phyloP scores from a whole-genome alignment of 192 early-diverging fungal genomes.

The Coemansia sp. region DNA sequence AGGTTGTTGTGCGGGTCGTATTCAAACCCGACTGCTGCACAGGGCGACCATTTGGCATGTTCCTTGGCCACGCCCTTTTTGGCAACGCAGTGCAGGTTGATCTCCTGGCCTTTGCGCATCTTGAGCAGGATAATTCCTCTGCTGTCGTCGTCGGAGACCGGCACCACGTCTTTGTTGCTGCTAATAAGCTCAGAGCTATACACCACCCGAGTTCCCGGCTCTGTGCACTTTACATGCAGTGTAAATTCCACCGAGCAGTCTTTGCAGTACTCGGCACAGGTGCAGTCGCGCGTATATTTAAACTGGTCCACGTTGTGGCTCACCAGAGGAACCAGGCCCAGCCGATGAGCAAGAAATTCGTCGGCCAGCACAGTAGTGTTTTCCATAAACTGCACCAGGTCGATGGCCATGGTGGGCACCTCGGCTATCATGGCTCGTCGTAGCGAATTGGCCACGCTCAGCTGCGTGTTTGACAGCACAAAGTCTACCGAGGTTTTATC shows the following conservation, averaged over 20 bases:
- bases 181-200: conserved; percentile 80
- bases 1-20: conserved; percentile 97
- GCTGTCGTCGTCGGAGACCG: conserved; percentile 66
- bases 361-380: conserved; percentile 94
- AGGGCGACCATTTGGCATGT: conserved; percentile 96
- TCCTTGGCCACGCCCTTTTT: conserved; percentile 98
- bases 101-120: conserved; percentile 88
- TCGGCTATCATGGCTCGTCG: conserved; percentile 97
- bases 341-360: conserved; percentile 92
- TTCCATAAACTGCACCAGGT: conserved; percentile 90
- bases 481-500: conserved; percentile 61
- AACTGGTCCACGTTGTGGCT: conserved; percentile 76
- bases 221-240: conserved; percentile 79
- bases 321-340: conserved; percentile 89
- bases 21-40: conserved; percentile 85
- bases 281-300: conserved; percentile 79
- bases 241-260: conserved; percentile 88
- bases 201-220: conserved; percentile 74
- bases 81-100: conserved; percentile 86
- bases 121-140: conserved; percentile 81
- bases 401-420: conserved; percentile 97
- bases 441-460: conserved; percentile 81
- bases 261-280: conserved; percentile 76
- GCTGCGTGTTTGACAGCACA: conserved; percentile 81
- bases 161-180: conserved; percentile 66